Base-by-base conservation (phyloP, 129 eudicot genomes). In the Flaveria bidentis region DNA sequence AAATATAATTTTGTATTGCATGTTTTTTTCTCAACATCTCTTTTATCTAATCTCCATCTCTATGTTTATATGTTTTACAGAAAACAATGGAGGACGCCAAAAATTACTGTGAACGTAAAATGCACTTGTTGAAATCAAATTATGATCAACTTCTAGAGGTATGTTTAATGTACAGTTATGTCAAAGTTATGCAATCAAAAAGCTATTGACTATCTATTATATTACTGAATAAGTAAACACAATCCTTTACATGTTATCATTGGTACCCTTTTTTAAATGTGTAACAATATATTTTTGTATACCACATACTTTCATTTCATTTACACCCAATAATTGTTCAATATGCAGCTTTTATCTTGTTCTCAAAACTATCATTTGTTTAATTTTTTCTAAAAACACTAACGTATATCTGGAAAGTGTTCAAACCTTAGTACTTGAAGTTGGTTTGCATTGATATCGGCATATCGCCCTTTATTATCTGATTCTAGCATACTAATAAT, bases 101-200 rank as follows among this genome's bases (percentile, higher is more conserved):
- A 79, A 86, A 94, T 70, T 91, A 94, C 26, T 94, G 97, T 72
- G 97, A 91, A 81, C 93, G 99, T 5, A 94, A 94, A 82, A 94
- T 94, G 74, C 84, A 86, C 86, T 78, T 91, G 88, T 90, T 94
- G 69, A 91, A 94, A 77, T 91, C 96, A 50, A 91, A 94, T 80
- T 91, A 91, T 68, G 99, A 94, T 26, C 99, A 94, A 81, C 99
- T 94, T 87, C 67, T 91, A 74, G 99, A 94, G 93, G 99, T 94
- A 84, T 71, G 85, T 25, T 70, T 76, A 9, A 23, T 58, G 36
- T 70, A 42, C 26, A 39, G 6, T 25, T 14, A 15, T 42, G 25
- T 77, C 17, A 18, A 69, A 28, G 62, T 14, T 20, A 44, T 36
- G 64, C 50, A 25, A n/a, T 33, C 30, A 41, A 68, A 15, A 15